Evolutionary conservation across 1,284 basidiomycete species (phyloP).

Genomic region (Fistulina hepatica): DNA sequence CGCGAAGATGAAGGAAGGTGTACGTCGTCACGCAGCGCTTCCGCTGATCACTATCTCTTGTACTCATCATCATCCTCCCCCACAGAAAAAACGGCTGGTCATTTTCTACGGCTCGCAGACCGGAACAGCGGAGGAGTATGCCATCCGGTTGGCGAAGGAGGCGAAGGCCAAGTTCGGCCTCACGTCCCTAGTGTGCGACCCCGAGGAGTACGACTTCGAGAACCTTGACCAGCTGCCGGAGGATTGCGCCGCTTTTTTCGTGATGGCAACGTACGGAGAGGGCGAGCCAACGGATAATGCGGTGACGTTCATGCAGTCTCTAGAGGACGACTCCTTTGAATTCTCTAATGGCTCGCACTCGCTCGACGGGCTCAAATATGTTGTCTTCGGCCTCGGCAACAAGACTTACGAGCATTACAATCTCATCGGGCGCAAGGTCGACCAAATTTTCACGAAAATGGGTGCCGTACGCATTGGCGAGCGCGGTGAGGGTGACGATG

Average conservation of each 20-base stretch:
- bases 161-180: constrained; percentile 91
- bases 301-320: constrained; percentile 88
- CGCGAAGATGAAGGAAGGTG: constrained; percentile 80
- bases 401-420: constrained; percentile 96
- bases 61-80: constrained; percentile 5
- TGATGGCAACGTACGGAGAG: constrained; percentile 97
- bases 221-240: constrained; percentile 87
- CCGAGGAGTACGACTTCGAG: constrained; percentile 96
- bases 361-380: constrained; percentile 86
- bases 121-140: constrained; percentile 93
- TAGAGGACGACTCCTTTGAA: constrained; percentile 78
- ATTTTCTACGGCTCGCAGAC: constrained; percentile 97
- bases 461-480: constrained; percentile 84
- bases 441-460: constrained; percentile 64
- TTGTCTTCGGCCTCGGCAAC: constrained; percentile 93
- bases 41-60: constrained; percentile 1
- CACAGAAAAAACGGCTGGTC: constrained; percentile 85
- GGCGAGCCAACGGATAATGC: constrained; percentile 99
- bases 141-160: constrained; percentile 87
- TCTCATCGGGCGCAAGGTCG: constrained; percentile 75
- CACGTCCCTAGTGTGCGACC: constrained; percentile 88
- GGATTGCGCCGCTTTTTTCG: constrained; percentile 83
- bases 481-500: constrained; percentile 94
- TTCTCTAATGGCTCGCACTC: constrained; percentile 74
- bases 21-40: constrained; percentile 34